A percentile compares a stretch with the other conserved stretches of the same genome.
Evolutionary conservation across 139 green algal genomes (phyloP).

Genomic region (Tetraselmis chui): DNA sequence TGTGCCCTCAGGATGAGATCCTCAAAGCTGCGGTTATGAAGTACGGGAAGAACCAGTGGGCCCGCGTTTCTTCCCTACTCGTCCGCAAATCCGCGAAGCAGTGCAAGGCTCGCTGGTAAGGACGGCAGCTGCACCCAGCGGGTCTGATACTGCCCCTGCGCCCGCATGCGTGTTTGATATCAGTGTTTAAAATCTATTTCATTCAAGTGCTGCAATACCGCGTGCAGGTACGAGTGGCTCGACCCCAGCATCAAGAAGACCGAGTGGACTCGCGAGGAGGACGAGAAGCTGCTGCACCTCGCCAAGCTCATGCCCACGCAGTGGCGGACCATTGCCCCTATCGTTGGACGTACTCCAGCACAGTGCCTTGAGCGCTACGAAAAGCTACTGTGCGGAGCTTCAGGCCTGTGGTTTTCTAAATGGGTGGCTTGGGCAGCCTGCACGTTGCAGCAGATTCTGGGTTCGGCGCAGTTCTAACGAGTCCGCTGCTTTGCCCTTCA

Average conservation of each 20-base stretch:
- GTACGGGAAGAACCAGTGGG: slow-evolving; percentile 88
- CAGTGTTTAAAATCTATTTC: too few relatives aligned
- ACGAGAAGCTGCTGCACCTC: slow-evolving; percentile 99
- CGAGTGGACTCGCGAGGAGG: slow-evolving; percentile 97
- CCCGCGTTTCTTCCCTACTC: slow-evolving; percentile 90
- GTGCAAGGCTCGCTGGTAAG: slow-evolving; percentile 98
- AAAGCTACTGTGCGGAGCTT: slow-evolving; percentile 73
- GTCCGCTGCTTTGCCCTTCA: slow-evolving; percentile 11
- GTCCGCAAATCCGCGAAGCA: slow-evolving; percentile 98
- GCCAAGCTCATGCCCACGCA: slow-evolving; percentile 99
- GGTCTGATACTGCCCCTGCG: too few relatives aligned
- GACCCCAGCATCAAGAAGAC: slow-evolving; percentile 98
- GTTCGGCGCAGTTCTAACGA: background rate
- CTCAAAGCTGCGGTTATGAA: slow-evolving; percentile 99
- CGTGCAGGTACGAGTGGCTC: slow-evolving; percentile 90
- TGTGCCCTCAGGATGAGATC: slow-evolving; percentile 89
- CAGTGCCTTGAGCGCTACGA: slow-evolving; percentile 97
- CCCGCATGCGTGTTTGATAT: too few relatives aligned
- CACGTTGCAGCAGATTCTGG: background rate
- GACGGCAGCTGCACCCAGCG: too few relatives aligned
- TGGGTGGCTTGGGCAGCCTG: too few relatives aligned
- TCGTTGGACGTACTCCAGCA: slow-evolving; percentile 90
- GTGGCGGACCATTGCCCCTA: slow-evolving; percentile 97
- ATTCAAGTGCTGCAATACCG: too few relatives aligned
- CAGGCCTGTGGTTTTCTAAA: too few relatives aligned